These are phyloP conservation scores for Edaphochlamys debaryana DNA, from an alignment of 139 green algal species.

Conservation along the genomic window DNA sequence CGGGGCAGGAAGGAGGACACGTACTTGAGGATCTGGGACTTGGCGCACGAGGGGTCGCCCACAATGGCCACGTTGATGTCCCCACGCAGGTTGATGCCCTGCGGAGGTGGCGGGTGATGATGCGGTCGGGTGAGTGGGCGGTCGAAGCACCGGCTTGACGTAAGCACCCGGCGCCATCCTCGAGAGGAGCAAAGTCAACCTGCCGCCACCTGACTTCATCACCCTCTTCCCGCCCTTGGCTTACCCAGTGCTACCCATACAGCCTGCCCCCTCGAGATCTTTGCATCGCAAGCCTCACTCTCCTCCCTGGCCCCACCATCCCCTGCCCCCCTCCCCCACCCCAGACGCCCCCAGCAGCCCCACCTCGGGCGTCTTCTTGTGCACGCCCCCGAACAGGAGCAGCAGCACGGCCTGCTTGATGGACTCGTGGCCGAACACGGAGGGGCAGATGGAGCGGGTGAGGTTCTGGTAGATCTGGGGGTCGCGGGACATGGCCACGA, in stretches of 20 bases:
- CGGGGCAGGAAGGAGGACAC: conserved; percentile 88
- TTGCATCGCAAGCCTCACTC: no score
- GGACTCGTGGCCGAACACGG: conserved; percentile 84
- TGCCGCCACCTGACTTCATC: no score
- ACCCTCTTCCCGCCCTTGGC: no score
- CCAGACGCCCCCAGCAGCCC: background rate
- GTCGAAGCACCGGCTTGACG: no score
- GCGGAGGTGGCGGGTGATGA: no score
- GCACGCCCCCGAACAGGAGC: conserved; percentile 93
- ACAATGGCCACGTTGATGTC: conserved; percentile 99
- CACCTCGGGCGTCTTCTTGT: conserved; percentile 88
- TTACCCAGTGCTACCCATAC: no score
- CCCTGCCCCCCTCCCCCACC: no score
- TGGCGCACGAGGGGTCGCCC: conserved; percentile 96
- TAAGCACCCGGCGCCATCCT: no score
- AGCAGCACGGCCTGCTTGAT: conserved; percentile 94
- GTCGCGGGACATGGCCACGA: conserved; percentile 55
- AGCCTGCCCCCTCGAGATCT: no score
- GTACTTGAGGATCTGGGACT: conserved; percentile 94
- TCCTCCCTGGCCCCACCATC: no score
- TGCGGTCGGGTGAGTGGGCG: no score
- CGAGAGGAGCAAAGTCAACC: no score
- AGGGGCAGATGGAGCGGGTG: conserved; percentile 80
- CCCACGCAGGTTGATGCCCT: conserved; percentile 93
- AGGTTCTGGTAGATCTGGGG: conserved; percentile 76